Evolutionary conservation across 441 rosid genomes (phyloP), one percentile per base, ranked within the genome.

Genomic region (Arabidopsis lyrata): DNA sequence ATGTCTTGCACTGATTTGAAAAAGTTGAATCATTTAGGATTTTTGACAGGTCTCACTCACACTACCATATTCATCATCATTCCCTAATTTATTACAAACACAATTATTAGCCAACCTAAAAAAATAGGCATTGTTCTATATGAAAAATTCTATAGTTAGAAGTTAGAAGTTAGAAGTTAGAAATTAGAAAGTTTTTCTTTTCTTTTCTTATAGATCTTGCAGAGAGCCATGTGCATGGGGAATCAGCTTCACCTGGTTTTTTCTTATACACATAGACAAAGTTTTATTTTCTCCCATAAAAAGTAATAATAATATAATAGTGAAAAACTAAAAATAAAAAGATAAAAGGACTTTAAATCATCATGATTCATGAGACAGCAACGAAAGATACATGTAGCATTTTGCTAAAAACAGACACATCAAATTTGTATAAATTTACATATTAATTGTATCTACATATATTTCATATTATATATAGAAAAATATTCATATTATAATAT

Each of bases 201-300:
- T 63, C 2, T 58, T 66, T 22, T 67, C 31, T 68, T 8, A 15
- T 50, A 75, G 74, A 67, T 75, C 68, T 45, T 60, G 71, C 66
- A 76, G 48, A 69, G 71, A 69, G 60, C 71, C 79, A 76, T 76
- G 80, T 76, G 80, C 75, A 70, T 63, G 32, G 80, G 75, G 76
- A 76, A 76, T 56, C 60, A 70, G 13, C 66, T 76, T 76, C 71
- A 48, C 47, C 71, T 76, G 71, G 36, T 48, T 56, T 70, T 70
- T 70, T 63, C 50, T 31, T 45, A 54, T 24, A 54, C 20, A 50
- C 53, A 74, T 35, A 65, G 2, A 48, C 57, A 45, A 74, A 0
- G 31, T 8, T 22, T 41, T 24, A 2, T 32, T 45, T 53, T 20
- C 56, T 52, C 34, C 41, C 57, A 34, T 34, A 75, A 34, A 68